Percentiles rank a stretch among this genome's conserved stretches.
These are phyloP conservation scores for Hypoxylon sp. DNA, from an alignment of 2,329 filamentous ascomycete species.

Conservation along the genomic window DNA sequence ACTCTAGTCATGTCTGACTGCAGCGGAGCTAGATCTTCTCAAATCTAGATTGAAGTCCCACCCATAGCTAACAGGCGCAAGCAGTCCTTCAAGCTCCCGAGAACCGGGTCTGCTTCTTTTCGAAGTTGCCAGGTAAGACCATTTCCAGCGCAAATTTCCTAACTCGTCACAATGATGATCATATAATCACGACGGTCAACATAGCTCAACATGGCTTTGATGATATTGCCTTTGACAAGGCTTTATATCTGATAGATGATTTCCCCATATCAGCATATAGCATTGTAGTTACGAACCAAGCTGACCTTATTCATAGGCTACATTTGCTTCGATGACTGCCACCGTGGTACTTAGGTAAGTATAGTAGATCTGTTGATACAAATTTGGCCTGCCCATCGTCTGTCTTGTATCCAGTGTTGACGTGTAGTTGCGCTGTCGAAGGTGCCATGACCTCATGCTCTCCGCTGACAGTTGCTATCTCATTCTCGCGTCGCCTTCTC, in stretches of 20 bases:
- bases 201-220: slow-evolving; percentile 78
- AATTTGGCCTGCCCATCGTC: no score
- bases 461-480: no score
- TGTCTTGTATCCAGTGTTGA: neutral
- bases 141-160: slow-evolving; percentile 19
- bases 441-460: no score
- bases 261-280: slow-evolving; percentile 5
- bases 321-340: no score
- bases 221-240: slow-evolving; percentile 85
- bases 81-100: neutral
- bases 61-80: slow-evolving; percentile 49
- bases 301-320: slow-evolving; percentile 17
- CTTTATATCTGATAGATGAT: slow-evolving; percentile 52
- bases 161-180: slow-evolving; percentile 71
- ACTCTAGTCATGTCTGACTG: slow-evolving; percentile 61
- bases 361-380: no score
- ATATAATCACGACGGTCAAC: slow-evolving; percentile 87
- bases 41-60: slow-evolving; percentile 14
- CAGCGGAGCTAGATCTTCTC: slow-evolving; percentile 40
- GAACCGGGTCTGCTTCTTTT: neutral
- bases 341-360: no score
- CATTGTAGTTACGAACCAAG: slow-evolving; percentile 7
- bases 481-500: no score
- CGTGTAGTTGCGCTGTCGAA: no score
- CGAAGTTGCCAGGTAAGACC: slow-evolving; percentile 34